Evolutionary conservation across 2,329 filamentous ascomycete genomes (phyloP).

Genomic region (Pestalotiopsis sp.): DNA sequence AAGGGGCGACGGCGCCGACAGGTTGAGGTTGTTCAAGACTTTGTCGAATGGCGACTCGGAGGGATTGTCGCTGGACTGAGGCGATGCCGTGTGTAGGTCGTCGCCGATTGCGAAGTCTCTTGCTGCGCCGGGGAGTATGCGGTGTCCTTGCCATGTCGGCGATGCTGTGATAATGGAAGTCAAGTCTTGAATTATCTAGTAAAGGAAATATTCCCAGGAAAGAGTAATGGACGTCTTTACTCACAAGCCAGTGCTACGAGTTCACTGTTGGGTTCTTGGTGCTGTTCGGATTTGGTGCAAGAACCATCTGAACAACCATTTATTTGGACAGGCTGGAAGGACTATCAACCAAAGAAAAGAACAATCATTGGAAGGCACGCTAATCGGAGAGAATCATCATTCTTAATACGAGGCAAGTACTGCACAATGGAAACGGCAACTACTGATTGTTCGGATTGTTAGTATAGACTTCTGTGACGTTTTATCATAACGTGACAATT

Average conservation of each 20-base stretch:
- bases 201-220: too few species aligned
- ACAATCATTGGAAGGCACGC: too few species aligned
- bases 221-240: too few species aligned
- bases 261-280: too few species aligned
- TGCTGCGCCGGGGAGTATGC: neutral
- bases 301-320: too few species aligned
- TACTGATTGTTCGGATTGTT: neutral
- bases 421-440: neutral
- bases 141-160: neutral
- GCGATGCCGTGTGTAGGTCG: neutral
- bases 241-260: too few species aligned
- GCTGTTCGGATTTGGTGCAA: too few species aligned
- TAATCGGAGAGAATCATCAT: neutral
- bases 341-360: too few species aligned
- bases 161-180: neutral
- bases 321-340: too few species aligned
- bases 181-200: too few species aligned
- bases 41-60: constrained; percentile 7
- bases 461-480: neutral
- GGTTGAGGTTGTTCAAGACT: neutral
- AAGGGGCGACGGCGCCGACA: neutral
- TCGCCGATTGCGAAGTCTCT: neutral
- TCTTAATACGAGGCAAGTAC: neutral
- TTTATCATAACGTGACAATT: too few species aligned
- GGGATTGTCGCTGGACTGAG: neutral